Base-by-base conservation (phyloP, 2,329 filamentous ascomycete genomes). In the Coniochaeta sp. region DNA sequence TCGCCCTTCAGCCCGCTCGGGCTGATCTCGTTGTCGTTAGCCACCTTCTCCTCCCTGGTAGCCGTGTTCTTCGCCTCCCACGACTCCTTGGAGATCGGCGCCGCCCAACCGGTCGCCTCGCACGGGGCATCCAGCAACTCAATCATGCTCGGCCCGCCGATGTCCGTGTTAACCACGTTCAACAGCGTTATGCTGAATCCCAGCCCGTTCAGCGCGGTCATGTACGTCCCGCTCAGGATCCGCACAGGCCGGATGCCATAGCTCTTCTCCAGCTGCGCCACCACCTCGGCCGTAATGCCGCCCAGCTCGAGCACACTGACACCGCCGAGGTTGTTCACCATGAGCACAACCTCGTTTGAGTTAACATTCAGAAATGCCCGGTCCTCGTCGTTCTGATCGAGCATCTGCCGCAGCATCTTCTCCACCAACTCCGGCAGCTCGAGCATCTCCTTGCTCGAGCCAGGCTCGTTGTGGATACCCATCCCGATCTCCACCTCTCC, bases 261-360 rank as follows among this genome's bases (percentile, higher is more conserved):
- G 60, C 74, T 76, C 56, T 74, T 73, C 40, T 76, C 77, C 52
- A 91, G 77, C 73, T 91, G 89, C 57, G 76, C 74, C 4, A 85
- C 80, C 1, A 90, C 86, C 72, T 91, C 88, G 26, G 83, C 77
- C 0, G 87, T 86, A 67, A 92, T 89, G 22, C 86, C 89, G 57
- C 87, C 86, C 67, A 92, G 73, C 71, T 92, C 89, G 34, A 93
- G 78, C 28, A 83, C 81, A 67, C 86, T 89, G 36, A 92, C 85
- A 17, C 88, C 88, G 52, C 89, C 89, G 1, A 92, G 80, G 70
- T 92, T 92, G 73, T 92, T 92, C 64, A 92, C 77, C 62, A 92
- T 72, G 55, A 92, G 73, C 8, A 91, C 86, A 0, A 88, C 81
- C 66, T 90, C 86, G 56, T 81, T 80, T 17, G 79, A 81, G 66